Evolutionary conservation across 1,139 yeast genomes (phyloP).

Genomic region (Kazachstania sp.): DNA sequence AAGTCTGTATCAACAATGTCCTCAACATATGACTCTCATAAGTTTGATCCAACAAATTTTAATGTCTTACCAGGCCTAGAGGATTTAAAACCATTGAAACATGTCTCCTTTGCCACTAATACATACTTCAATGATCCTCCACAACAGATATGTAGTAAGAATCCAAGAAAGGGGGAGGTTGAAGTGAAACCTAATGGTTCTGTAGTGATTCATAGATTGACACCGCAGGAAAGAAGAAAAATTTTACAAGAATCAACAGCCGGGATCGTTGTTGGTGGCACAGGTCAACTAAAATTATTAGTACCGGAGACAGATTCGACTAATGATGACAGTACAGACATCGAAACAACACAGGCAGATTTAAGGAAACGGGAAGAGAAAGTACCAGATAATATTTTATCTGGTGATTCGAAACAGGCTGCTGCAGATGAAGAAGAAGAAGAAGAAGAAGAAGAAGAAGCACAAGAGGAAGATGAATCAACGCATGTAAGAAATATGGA

Average conservation of each 20-base stretch:
- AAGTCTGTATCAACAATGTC: slow-evolving; percentile 1
- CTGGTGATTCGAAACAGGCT: neutral
- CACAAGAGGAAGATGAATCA: slow-evolving; percentile 13
- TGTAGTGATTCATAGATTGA: slow-evolving; percentile 50
- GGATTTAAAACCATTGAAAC: slow-evolving; percentile 42
- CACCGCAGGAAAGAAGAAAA: slow-evolving; percentile 52
- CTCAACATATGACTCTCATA: neutral
- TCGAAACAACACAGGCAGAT: slow-evolving; percentile 1
- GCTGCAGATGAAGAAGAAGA: slow-evolving; percentile 6
- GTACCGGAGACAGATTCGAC: slow-evolving; percentile 16
- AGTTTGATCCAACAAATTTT: slow-evolving; percentile 16
- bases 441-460: slow-evolving; percentile 22
- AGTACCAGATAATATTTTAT: neutral
- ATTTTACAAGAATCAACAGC: slow-evolving; percentile 48
- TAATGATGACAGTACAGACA: slow-evolving; percentile 1
- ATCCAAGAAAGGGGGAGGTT: slow-evolving; percentile 63
- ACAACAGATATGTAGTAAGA: slow-evolving; percentile 58
- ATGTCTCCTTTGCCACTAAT: slow-evolving; percentile 65
- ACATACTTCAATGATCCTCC: slow-evolving; percentile 69
- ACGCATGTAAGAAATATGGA: slow-evolving; percentile 23
- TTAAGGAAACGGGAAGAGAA: slow-evolving; percentile 8
- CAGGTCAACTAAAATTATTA: slow-evolving; percentile 48
- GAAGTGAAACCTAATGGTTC: slow-evolving; percentile 55
- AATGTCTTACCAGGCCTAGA: slow-evolving; percentile 35
- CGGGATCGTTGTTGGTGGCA: slow-evolving; percentile 77